These are phyloP conservation scores for Dipodascus geniculatus DNA, from an alignment of 805 yeast species.

Conservation along the genomic window DNA sequence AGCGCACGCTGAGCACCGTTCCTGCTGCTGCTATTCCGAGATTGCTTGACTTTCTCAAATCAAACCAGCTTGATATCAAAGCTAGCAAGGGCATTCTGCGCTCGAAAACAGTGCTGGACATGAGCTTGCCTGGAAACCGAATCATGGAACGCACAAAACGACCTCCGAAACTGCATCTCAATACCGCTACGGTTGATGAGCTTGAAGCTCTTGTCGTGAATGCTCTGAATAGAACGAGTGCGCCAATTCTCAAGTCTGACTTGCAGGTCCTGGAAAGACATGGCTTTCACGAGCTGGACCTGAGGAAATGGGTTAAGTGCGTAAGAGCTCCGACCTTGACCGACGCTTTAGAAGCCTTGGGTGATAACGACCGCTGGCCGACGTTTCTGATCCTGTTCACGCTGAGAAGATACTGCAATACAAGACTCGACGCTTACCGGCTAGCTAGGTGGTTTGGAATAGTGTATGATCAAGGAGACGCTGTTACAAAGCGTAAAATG, in stretches of 20 bases:
- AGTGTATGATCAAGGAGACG: background rate
- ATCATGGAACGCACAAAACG: background rate
- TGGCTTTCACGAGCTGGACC: slow-evolving; percentile 8
- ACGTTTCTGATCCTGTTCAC: slow-evolving; percentile 18
- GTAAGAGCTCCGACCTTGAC: slow-evolving; percentile 10
- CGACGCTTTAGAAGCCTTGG: slow-evolving; percentile 10
- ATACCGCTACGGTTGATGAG: background rate
- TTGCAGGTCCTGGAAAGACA: slow-evolving; percentile 6
- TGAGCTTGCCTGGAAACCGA: background rate
- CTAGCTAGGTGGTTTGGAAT: slow-evolving; percentile 13
- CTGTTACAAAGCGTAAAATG: background rate
- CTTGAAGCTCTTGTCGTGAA: background rate
- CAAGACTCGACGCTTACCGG: slow-evolving; percentile 17
- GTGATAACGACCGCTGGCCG: slow-evolving; percentile 19
- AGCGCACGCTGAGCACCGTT: background rate
- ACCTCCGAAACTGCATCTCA: background rate
- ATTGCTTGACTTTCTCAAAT: background rate
- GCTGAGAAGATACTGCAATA: slow-evolving; percentile 13
- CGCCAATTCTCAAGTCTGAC: background rate
- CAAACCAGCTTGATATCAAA: background rate
- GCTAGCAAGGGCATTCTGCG: background rate
- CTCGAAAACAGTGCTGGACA: background rate
- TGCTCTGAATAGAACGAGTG: background rate
- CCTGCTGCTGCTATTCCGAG: background rate
- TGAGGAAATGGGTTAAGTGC: slow-evolving; percentile 12